These are phyloP conservation scores for Periconia digitata DNA, from an alignment of 2,329 filamentous ascomycete genomes.

Conservation along the genomic window DNA sequence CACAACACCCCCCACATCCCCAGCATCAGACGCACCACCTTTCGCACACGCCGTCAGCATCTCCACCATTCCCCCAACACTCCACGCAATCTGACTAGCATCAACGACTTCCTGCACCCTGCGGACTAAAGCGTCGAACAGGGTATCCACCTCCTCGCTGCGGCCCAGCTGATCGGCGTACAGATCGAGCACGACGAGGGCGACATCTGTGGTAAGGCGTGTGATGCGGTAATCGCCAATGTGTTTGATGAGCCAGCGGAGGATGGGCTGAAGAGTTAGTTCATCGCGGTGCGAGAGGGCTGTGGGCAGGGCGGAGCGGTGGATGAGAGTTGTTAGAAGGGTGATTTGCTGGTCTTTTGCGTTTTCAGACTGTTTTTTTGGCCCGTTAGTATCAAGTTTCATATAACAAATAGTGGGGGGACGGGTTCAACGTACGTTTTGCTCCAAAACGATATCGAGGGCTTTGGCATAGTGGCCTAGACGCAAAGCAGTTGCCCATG, in stretches of 20 bases:
- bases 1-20: slow-evolving; percentile 10
- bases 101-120: slow-evolving; percentile 78
- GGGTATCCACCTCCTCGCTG: slow-evolving; percentile 70
- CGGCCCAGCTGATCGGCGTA: slow-evolving; percentile 79
- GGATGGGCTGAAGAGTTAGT: slow-evolving; percentile 74
- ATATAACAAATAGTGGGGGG: background rate
- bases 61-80: slow-evolving; percentile 86
- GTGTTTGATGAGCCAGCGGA: slow-evolving; percentile 80
- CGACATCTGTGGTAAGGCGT: slow-evolving; percentile 78
- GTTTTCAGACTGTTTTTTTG: background rate
- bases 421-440: slow-evolving; percentile 31
- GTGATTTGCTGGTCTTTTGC: slow-evolving; percentile 60
- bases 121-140: slow-evolving; percentile 68
- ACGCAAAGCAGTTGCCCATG: slow-evolving; percentile 83
- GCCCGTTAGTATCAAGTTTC: background rate
- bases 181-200: slow-evolving; percentile 79
- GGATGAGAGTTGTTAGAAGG: slow-evolving; percentile 78
- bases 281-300: slow-evolving; percentile 83
- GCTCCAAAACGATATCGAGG: slow-evolving; percentile 72
- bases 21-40: slow-evolving; percentile 8
- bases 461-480: slow-evolving; percentile 76
- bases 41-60: slow-evolving; percentile 67
- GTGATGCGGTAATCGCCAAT: slow-evolving; percentile 83
- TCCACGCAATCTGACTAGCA: slow-evolving; percentile 77
- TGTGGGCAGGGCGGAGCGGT: slow-evolving; percentile 80